These are phyloP conservation scores for Kodamaea sp. DNA, from an alignment of 1,139 yeast genomes.

Conservation along the genomic window DNA sequence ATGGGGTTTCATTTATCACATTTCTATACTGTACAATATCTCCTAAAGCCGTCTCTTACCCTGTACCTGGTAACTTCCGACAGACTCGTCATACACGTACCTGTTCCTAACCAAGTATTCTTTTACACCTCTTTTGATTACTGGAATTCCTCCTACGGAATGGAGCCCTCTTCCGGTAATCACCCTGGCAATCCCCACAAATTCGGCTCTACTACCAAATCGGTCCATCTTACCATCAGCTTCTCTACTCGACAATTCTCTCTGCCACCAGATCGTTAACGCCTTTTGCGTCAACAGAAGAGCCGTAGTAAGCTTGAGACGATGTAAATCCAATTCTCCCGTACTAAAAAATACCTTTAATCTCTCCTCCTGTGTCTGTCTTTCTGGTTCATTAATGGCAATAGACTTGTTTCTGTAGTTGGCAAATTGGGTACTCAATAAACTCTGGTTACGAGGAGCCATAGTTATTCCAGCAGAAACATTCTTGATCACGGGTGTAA, in stretches of 20 bases:
- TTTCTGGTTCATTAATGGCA: conserved; percentile 4
- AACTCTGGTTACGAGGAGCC: conserved; percentile 1
- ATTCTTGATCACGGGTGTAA: background rate
- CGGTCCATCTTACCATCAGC: conserved; percentile 35
- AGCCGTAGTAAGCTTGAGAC: conserved; percentile 47
- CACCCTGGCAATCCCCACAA: conserved; percentile 40
- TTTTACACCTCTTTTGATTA: conserved; percentile 41
- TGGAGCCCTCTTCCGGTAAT: conserved; percentile 69
- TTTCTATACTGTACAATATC: background rate
- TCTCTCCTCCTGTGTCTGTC: conserved; percentile 2
- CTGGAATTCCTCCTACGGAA: conserved; percentile 52
- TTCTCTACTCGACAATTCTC: conserved; percentile 44
- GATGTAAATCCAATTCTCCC: conserved; percentile 53
- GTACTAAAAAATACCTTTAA: conserved; percentile 7
- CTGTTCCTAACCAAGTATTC: conserved; percentile 30
- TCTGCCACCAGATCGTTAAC: conserved; percentile 55
- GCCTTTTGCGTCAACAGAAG: conserved; percentile 30
- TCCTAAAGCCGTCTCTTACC: conserved; percentile 6
- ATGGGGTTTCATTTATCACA: background rate
- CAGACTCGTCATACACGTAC: conserved; percentile 46
- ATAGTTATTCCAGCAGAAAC: background rate
- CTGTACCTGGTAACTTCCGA: conserved; percentile 44
- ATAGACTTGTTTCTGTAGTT: conserved; percentile 10
- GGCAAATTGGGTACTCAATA: conserved; percentile 13
- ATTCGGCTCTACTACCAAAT: conserved; percentile 29